These are phyloP conservation scores for Astragalus membranaceus DNA, from an alignment of 306 rosid genomes.

Conservation along the genomic window DNA sequence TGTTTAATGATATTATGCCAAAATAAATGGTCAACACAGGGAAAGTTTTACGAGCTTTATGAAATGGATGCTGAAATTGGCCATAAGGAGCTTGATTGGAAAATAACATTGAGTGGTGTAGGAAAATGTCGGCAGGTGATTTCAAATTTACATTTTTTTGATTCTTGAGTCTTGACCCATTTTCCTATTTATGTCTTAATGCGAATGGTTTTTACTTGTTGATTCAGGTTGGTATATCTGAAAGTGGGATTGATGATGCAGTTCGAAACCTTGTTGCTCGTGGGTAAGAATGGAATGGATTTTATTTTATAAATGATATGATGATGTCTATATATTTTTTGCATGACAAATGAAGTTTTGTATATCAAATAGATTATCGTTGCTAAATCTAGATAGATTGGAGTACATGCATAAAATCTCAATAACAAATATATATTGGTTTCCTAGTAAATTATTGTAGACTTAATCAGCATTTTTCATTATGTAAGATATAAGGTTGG, in stretches of 20 bases:
- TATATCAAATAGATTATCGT: not conserved
- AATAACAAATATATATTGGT: not conserved
- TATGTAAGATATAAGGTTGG: conserved; percentile 86
- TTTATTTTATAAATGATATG: not conserved
- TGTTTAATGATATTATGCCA: conserved; percentile 13
- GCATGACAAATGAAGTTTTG: conserved; percentile 1
- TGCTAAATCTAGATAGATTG: not conserved
- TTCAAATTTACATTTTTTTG: not conserved
- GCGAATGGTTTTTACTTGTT: conserved; percentile 13
- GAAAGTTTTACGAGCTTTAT: conserved; percentile 93
- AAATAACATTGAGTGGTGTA: conserved; percentile 89
- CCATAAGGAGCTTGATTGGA: conserved; percentile 98
- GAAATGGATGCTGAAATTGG: conserved; percentile 97
- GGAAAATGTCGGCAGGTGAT: conserved; percentile 97
- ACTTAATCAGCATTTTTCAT: conserved; percentile 14
- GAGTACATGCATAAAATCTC: not conserved
- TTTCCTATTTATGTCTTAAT: conserved; percentile 7
- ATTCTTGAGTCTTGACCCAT: not conserved
- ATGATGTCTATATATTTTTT: not conserved
- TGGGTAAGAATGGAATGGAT: not conserved
- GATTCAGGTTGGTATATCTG: conserved; percentile 90
- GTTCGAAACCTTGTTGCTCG: too few relatives aligned
- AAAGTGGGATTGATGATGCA: conserved; percentile 52
- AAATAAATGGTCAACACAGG: conserved; percentile 40
- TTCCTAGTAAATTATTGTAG: not conserved